Conservation (phyloP, 352 stramenopile genomes). For the Stephanocyclus meneghinianus region DNA sequence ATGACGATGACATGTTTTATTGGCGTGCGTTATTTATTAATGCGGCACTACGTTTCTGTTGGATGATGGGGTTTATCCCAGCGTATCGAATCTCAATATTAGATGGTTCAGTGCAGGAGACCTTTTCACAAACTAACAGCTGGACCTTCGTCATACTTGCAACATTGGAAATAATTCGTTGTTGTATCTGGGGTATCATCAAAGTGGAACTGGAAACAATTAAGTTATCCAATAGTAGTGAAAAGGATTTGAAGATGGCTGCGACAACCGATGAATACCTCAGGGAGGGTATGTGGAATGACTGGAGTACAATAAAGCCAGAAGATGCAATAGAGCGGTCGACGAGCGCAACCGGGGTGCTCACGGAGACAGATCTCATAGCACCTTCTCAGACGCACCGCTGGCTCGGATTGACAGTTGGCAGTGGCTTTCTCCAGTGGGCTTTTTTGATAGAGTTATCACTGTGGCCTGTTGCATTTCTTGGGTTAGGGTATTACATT, state of each 20-base stretch:
- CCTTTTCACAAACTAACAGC: constrained; percentile 52
- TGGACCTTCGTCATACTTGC: constrained; percentile 70
- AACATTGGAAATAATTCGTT: constrained; percentile 69
- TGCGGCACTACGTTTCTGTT: constrained; percentile 64
- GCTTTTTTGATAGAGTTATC: constrained; percentile 39
- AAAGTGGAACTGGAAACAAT: constrained; percentile 72
- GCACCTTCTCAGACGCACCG: constrained; percentile 3
- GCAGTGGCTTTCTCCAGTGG: constrained; percentile 20
- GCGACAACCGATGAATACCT: constrained; percentile 50
- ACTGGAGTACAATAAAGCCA: neutral
- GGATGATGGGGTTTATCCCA: constrained; percentile 82
- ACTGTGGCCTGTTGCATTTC: constrained; percentile 32
- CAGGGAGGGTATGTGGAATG: constrained; percentile 34
- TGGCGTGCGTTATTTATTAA: constrained; percentile 73
- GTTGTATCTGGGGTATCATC: constrained; percentile 66
- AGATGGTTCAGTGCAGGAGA: constrained; percentile 59
- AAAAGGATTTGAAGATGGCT: constrained; percentile 46
- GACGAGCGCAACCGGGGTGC: neutral
- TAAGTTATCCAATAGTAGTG: constrained; percentile 56
- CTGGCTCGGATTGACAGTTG: constrained; percentile 30
- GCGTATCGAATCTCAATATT: constrained; percentile 74
- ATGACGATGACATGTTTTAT: constrained; percentile 78
- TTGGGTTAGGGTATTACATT: constrained; percentile 32
- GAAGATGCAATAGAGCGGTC: neutral
- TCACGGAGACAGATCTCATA: constrained; percentile 1